Percentiles rank a stretch among this genome's conserved stretches.
Evolutionary conservation across 2,329 filamentous ascomycete species (phyloP).

Genomic region (Cordyceps militaris): DNA sequence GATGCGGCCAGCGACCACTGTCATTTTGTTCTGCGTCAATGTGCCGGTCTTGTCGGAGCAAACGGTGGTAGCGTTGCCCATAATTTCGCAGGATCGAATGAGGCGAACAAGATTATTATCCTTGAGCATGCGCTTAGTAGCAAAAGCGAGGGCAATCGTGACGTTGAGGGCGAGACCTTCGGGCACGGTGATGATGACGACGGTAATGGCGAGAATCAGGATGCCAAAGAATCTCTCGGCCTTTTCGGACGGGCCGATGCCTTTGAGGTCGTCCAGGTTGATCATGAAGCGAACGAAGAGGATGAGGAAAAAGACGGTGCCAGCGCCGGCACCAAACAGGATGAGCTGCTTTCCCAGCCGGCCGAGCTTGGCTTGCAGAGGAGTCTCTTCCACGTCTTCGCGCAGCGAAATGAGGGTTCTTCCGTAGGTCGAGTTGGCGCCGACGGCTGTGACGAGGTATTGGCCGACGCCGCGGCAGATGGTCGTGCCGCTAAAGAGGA

Average conservation of each 20-base stretch:
- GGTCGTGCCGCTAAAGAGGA: conserved; percentile 74
- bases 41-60: conserved; percentile 63
- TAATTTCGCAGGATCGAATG: conserved; percentile 53
- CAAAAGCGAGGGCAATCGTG: conserved; percentile 54
- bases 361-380: conserved; percentile 70
- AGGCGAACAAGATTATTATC: conserved; percentile 57
- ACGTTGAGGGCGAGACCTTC: conserved; percentile 56
- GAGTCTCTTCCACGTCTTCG: conserved; percentile 70
- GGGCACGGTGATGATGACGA: conserved; percentile 53
- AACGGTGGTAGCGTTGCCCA: conserved; percentile 57
- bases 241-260: conserved; percentile 38
- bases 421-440: conserved; percentile 67
- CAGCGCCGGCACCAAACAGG: conserved; percentile 33
- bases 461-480: conserved; percentile 69
- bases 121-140: conserved; percentile 55
- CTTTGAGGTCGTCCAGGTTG: conserved; percentile 26
- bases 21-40: conserved; percentile 58
- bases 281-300: conserved; percentile 34
- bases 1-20: conserved; percentile 49
- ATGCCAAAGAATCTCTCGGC: conserved; percentile 52
- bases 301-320: conserved; percentile 34
- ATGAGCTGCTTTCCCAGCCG: conserved; percentile 68
- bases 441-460: conserved; percentile 68
- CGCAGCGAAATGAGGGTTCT: conserved; percentile 73
- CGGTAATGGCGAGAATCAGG: conserved; percentile 51